Evolutionary conservation across 192 early-diverging fungal genomes (phyloP).

Genomic region (Coemansia sp.): DNA sequence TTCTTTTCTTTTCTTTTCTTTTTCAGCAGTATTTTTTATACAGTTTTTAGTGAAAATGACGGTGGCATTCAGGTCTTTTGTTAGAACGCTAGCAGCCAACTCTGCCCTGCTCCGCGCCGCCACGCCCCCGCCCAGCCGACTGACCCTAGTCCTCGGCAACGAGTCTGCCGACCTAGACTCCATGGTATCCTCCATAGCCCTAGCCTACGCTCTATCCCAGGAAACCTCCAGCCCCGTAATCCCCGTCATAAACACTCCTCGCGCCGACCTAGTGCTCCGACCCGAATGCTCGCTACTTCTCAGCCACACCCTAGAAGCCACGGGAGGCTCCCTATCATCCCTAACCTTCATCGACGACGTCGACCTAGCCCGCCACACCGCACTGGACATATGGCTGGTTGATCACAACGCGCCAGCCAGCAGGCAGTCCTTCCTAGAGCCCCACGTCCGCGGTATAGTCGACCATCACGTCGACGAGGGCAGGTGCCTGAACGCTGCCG

Average conservation of each 20-base stretch:
- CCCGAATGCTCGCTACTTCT: constrained; percentile 35
- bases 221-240: constrained; percentile 1
- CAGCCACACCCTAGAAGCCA: constrained; percentile 2
- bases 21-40: neutral
- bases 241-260: constrained; percentile 41
- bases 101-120: neutral
- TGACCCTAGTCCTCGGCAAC: constrained; percentile 51
- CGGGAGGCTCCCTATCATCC: neutral
- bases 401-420: constrained; percentile 49
- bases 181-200: constrained; percentile 43
- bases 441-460: constrained; percentile 40
- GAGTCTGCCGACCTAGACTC: constrained; percentile 56
- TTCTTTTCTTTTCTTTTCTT: no score
- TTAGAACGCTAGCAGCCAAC: neutral
- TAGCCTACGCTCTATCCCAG: constrained; percentile 34
- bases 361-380: constrained; percentile 2
- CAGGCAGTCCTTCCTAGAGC: constrained; percentile 26
- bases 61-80: neutral
- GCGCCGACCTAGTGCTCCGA: constrained; percentile 32
- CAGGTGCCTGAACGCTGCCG: constrained; percentile 6
- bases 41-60: no score
- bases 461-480: constrained; percentile 53
- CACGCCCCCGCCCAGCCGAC: neutral
- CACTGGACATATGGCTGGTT: constrained; percentile 30
- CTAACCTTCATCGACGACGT: constrained; percentile 47